A percentile compares a stretch with the other conserved stretches of the same genome.
Evolutionary conservation across 2,329 filamentous ascomycete species (phyloP).

Genomic region (Colletotrichum chlorophyti): DNA sequence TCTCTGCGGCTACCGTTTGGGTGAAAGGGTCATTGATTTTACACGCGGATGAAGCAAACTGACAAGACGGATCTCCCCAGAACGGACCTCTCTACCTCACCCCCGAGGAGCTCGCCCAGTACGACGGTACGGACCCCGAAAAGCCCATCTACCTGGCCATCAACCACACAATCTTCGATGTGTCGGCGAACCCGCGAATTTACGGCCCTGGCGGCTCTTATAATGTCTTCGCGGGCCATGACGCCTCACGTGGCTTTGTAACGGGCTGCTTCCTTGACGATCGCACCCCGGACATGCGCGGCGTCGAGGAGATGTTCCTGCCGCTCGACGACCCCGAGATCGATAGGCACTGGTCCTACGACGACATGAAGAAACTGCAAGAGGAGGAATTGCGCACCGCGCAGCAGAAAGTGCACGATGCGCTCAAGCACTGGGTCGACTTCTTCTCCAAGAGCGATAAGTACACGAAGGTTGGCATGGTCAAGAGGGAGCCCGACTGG

Average conservation of each 20-base stretch:
- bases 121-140: slow-evolving; percentile 77
- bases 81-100: slow-evolving; percentile 73
- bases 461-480: slow-evolving; percentile 81
- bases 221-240: slow-evolving; percentile 83
- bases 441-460: slow-evolving; percentile 83
- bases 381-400: slow-evolving; percentile 72
- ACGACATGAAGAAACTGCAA: slow-evolving; percentile 59
- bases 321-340: slow-evolving; percentile 67
- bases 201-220: slow-evolving; percentile 90
- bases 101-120: slow-evolving; percentile 73
- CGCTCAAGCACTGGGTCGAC: slow-evolving; percentile 80
- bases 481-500: slow-evolving; percentile 68
- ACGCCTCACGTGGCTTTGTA: slow-evolving; percentile 87
- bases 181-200: slow-evolving; percentile 69
- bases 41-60: slow-evolving; percentile 20
- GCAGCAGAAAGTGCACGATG: slow-evolving; percentile 67
- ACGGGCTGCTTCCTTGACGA: slow-evolving; percentile 93
- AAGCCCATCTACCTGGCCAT: slow-evolving; percentile 91
- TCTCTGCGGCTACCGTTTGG: no score
- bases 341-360: slow-evolving; percentile 63
- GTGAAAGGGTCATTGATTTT: no score
- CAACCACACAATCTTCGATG: slow-evolving; percentile 87
- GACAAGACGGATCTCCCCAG: slow-evolving; percentile 50
- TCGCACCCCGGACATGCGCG: slow-evolving; percentile 81
- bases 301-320: slow-evolving; percentile 86